Evolutionary conservation across 495 filamentous ascomycete species (phyloP), one percentile per base, ranked within the genome.

Genomic region (Neurospora tetrasperma): DNA sequence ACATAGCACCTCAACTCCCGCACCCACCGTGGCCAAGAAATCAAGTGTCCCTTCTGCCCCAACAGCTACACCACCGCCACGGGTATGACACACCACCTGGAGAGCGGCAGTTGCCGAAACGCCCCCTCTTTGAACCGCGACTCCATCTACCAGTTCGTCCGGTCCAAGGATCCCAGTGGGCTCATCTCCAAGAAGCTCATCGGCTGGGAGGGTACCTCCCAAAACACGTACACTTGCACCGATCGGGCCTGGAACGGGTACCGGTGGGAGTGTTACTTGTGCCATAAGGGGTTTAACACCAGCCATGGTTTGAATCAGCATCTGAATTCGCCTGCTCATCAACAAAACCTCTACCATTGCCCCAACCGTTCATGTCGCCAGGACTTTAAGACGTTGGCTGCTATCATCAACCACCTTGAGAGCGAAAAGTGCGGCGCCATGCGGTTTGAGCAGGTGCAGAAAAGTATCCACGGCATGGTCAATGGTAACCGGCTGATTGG

Each of bases 391-490:
- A 78, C 82, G 0, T 59, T 89, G 69, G 86, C 85, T 40, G 83
- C 71, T 6, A 69, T 88, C 39, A 88, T 88, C 77, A 86, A 83
- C 71, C 87, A 88, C 70, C 75, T 89, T 1, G 88, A 89, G 78
- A 89, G 86, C 75, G 88, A 88, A 72, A 73, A 75, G 0, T 90
- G 87, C 76, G 74, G 75, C 0, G 84, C 80, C 48, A 85, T 86
- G 73, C 78, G 81, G 39, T 88, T 88, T 71, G 83, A 85, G 35
- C 79, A 75, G 11, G 85, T 88, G 12, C 82, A 86, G 79, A 31
- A n/a, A 0, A 69, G 39, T 0, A 73, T 76, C 12, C 41, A 66
- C 7, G 68, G 74, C 12, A 73, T 79, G 11, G 48, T 78, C 40
- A 77, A 71, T 43, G 69, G 74, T 23, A 73, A 70, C 43, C 70